Conservation (phyloP, 306 rosid genomes). For the Lagenaria siceraria region DNA sequence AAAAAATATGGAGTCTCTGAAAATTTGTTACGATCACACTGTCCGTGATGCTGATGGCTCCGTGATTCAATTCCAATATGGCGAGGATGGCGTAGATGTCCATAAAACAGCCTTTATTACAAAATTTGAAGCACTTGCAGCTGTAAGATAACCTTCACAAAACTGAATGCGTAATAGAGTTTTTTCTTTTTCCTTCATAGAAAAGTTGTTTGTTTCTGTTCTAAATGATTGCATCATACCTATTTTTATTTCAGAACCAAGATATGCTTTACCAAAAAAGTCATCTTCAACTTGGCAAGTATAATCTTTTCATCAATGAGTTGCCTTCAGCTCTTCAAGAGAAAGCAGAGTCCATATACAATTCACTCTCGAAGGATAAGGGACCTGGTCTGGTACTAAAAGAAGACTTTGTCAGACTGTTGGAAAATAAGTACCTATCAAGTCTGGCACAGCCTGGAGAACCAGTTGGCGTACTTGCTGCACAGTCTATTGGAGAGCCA, state of each 20-base stretch:
- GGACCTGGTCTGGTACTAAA: conserved; percentile 19
- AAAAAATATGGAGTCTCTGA: conserved; percentile 79
- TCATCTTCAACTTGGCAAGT: conserved; percentile 39
- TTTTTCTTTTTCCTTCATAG: not conserved
- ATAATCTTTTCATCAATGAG: conserved; percentile 48
- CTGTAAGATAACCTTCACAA: conserved; percentile 31
- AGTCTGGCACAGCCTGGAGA: conserved; percentile 96
- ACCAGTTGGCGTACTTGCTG: conserved; percentile 93
- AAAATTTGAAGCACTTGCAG: conserved; percentile 62
- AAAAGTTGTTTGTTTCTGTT: not conserved
- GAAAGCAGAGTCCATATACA: conserved; percentile 34
- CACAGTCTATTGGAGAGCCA: conserved; percentile 93
- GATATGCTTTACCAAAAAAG: conserved; percentile 47
- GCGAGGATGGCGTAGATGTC: conserved; percentile 96
- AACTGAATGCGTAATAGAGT: conserved; percentile 4
- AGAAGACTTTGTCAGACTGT: conserved; percentile 49
- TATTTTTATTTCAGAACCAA: conserved; percentile 51
- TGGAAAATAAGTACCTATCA: conserved; percentile 76
- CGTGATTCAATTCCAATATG: conserved; percentile 70
- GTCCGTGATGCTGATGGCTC: conserved; percentile 97
- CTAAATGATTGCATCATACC: not conserved
- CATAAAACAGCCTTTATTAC: conserved; percentile 72
- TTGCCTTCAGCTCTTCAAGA: conserved; percentile 53
- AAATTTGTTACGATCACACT: conserved; percentile 75
- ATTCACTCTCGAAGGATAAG: conserved; percentile 21